Conservation (phyloP, 371 early-diverging fungal species). For the Haplosporangium sp. region DNA sequence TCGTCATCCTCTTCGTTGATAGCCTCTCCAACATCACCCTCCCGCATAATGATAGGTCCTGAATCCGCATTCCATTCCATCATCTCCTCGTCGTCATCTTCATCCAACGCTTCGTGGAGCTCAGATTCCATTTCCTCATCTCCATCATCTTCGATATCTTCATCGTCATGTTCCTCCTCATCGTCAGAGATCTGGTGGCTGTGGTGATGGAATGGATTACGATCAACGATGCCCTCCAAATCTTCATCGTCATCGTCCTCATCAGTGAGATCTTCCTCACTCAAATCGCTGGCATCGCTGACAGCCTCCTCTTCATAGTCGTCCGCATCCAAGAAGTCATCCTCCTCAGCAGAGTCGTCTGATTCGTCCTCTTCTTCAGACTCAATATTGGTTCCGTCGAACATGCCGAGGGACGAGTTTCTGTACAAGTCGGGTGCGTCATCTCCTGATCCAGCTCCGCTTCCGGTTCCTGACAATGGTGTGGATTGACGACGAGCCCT, state of each 20-base stretch:
- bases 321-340: constrained; percentile 75
- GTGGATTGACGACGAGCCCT: constrained; percentile 45
- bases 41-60: constrained; percentile 33
- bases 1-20: constrained; percentile 56
- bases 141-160: constrained; percentile 68
- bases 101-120: constrained; percentile 52
- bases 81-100: constrained; percentile 46
- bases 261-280: constrained; percentile 72
- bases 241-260: constrained; percentile 69
- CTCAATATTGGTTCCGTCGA: constrained; percentile 72
- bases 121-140: constrained; percentile 59
- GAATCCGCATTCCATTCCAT: constrained; percentile 55
- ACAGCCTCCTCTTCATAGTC: constrained; percentile 78
- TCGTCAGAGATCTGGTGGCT: constrained; percentile 63
- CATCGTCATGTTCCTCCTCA: constrained; percentile 62
- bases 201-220: constrained; percentile 69
- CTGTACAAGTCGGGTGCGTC: constrained; percentile 88
- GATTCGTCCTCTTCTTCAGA: constrained; percentile 75
- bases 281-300: constrained; percentile 77
- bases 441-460: constrained; percentile 65
- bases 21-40: constrained; percentile 50
- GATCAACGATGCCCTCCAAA: constrained; percentile 69
- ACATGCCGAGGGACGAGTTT: constrained; percentile 93
- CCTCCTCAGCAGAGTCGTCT: constrained; percentile 74
- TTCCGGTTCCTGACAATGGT: constrained; percentile 51